Base-by-base conservation (phyloP, 305 asterid species). In the Ruellia speciosa region DNA sequence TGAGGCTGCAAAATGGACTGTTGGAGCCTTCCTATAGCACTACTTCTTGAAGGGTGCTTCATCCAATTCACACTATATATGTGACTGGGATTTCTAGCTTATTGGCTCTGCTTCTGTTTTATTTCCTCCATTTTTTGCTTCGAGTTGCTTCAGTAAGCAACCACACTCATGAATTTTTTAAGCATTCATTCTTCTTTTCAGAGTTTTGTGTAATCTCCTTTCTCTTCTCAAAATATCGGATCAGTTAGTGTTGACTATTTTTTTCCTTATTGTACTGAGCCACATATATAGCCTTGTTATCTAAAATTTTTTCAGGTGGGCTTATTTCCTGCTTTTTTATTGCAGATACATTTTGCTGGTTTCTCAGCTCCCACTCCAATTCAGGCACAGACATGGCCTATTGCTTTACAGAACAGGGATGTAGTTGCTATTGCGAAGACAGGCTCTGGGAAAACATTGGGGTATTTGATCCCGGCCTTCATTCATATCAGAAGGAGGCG, bases 141-240 rank as follows among this genome's bases (percentile, higher is more conserved):
- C 81, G 54, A 82, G 96, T 88, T 92, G 99, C 97, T 86, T 88
- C 96, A 77, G 94, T 88, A 92, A 92, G 96, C 96, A 92, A 84
- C 96, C 70, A 56, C 66, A 74, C 94, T 87, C 76, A 77, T 67
- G 64, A 69, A 67, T 73, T 81, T 68, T 66, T 83, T 76, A 66
- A 74, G 72, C 82, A 75, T 60, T 73, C 65, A 48, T 63, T 58
- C 2, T n/a, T 68, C 43, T 24, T 24, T 48, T 63, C 67, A 18
- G 35, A 41, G 41, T 67, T 59, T 54, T 34, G 52, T 49, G 31
- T 24, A 4, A 24, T 62, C 68, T 49, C 67, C 48, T 56, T 74
- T 69, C 47, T 54, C 49, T 40, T 51, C 72, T 68, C 43, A 69
- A 52, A 49, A 54, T 48, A 62, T 66, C 48, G 45, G 39, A 52